Evolutionary conservation across 164 flowering plant genomes (phyloP).

Genomic region (Berberis thunbergii): DNA sequence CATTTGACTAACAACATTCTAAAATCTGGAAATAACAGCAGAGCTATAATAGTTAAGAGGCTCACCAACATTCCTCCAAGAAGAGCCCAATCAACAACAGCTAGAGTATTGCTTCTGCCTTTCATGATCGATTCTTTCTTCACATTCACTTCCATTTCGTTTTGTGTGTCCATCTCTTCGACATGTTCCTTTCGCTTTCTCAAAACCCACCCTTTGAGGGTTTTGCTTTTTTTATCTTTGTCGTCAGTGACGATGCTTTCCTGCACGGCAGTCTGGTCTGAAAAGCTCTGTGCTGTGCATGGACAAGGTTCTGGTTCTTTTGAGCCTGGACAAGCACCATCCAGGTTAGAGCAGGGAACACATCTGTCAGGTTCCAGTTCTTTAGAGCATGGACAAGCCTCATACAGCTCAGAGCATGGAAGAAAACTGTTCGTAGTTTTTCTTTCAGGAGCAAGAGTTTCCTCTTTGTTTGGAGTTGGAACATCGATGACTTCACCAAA

Average conservation of each 20-base stretch:
- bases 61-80: constrained; percentile 53
- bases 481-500: constrained; percentile 80
- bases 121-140: constrained; percentile 5
- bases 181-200: constrained; percentile 38
- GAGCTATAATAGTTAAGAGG: constrained; percentile 35
- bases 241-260: constrained; percentile 8
- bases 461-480: constrained; percentile 17
- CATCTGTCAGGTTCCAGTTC: background rate
- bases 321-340: constrained; percentile 19
- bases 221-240: constrained; percentile 13
- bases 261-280: constrained; percentile 15
- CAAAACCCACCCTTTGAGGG: constrained; percentile 35
- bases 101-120: constrained; percentile 15
- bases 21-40: constrained; percentile 14
- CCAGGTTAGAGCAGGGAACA: constrained; percentile 6
- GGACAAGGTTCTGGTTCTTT: constrained; percentile 35
- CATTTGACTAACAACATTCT: constrained; percentile 1
- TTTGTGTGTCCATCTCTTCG: constrained; percentile 13
- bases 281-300: constrained; percentile 34
- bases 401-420: too few species aligned
- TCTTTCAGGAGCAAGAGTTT: constrained; percentile 8
- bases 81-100: constrained; percentile 41
- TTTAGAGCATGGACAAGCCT: background rate
- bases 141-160: constrained; percentile 7
- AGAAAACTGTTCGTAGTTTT: background rate